Conservation (phyloP, 345 rosid genomes). For the Noccaea bulbosa region DNA sequence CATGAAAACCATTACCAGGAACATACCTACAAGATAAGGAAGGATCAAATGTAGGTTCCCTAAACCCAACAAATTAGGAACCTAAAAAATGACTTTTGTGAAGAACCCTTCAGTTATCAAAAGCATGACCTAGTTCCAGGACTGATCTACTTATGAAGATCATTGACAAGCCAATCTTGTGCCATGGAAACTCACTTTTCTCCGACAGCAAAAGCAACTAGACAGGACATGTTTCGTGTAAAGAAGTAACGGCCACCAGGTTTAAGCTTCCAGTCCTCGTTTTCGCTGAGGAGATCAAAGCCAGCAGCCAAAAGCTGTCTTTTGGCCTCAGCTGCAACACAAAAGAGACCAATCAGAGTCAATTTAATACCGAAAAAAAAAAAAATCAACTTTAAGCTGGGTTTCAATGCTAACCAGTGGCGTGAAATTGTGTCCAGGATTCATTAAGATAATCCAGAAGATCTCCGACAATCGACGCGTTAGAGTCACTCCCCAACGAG, state of each 20-base stretch:
- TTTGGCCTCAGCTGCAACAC: slow-evolving; percentile 78
- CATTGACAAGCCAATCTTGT: neutral
- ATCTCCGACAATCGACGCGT: slow-evolving; percentile 61
- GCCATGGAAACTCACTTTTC: slow-evolving; percentile 62
- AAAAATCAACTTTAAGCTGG: neutral
- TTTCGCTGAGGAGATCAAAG: slow-evolving; percentile 71
- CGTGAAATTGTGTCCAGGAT: slow-evolving; percentile 96
- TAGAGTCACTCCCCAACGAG: slow-evolving; percentile 8
- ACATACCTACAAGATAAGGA: slow-evolving; percentile 62
- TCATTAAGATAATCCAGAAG: slow-evolving; percentile 83
- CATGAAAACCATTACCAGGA: slow-evolving; percentile 83
- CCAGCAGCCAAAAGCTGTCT: slow-evolving; percentile 73
- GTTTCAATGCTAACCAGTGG: slow-evolving; percentile 57
- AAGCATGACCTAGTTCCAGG: slow-evolving; percentile 1
- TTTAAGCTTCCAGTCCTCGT: slow-evolving; percentile 83
- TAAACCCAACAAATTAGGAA: slow-evolving; percentile 22
- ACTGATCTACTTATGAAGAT: slow-evolving; percentile 8
- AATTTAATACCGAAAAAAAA: neutral
- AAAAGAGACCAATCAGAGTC: slow-evolving; percentile 6
- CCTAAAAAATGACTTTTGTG: neutral
- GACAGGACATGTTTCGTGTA: slow-evolving; percentile 88
- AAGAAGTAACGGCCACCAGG: slow-evolving; percentile 96
- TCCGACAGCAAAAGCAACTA: slow-evolving; percentile 94
- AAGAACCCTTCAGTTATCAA: slow-evolving; percentile 4
- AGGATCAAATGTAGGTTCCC: slow-evolving; percentile 21